These are phyloP conservation scores for Metarhizium robertsii DNA, from an alignment of 2,329 filamentous ascomycete species.

Conservation along the genomic window DNA sequence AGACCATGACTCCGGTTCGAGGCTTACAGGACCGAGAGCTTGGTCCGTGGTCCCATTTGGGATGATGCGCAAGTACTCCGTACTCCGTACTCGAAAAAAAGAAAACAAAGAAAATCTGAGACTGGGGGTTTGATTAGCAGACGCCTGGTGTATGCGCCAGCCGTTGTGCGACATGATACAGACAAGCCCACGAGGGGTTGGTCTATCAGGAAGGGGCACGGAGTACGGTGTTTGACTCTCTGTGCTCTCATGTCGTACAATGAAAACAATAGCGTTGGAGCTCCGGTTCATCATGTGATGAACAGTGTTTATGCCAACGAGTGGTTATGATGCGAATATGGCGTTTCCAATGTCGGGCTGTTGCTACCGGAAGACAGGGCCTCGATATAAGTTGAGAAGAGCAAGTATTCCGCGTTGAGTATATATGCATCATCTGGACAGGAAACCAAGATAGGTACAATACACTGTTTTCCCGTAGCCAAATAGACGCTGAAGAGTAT, in stretches of 20 bases:
- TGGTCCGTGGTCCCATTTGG: too few species aligned
- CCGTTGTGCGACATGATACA: not conserved
- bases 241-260: not conserved
- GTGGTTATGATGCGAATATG: not conserved
- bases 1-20: not conserved
- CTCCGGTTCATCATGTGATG: not conserved
- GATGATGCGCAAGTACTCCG: too few species aligned
- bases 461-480: too few species aligned
- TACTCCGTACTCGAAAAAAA: too few species aligned
- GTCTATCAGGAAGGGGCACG: not conserved
- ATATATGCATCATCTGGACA: too few species aligned
- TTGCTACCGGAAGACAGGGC: not conserved
- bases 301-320: not conserved
- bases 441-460: too few species aligned
- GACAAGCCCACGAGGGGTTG: not conserved
- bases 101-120: not conserved
- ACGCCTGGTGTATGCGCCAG: not conserved
- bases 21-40: too few species aligned
- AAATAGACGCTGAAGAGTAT: too few species aligned
- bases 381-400: not conserved
- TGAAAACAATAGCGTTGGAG: not conserved
- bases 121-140: not conserved
- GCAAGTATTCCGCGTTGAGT: too few species aligned
- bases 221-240: not conserved
- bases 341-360: not conserved